A percentile compares a stretch with the other conserved stretches of the same genome.
These are phyloP conservation scores for Cyclanthera cordifolia DNA, from an alignment of 306 rosid genomes.

Conservation along the genomic window DNA sequence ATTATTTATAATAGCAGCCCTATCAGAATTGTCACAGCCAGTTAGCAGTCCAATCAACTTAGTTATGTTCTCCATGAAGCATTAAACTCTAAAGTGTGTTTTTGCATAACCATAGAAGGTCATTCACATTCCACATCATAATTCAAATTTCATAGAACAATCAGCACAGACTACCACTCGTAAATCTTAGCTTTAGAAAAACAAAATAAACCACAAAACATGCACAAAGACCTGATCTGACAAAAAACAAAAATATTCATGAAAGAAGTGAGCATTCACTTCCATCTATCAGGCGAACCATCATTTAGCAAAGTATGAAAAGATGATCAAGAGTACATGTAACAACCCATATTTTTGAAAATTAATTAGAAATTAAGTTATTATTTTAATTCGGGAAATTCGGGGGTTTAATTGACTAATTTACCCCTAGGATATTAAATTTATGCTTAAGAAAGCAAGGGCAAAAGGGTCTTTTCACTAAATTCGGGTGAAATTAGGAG, in stretches of 20 bases:
- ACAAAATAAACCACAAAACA: background rate
- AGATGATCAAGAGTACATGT: no score
- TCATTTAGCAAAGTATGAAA: no score
- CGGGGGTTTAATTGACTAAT: no score
- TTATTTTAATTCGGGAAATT: no score
- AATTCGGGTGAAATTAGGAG: no score
- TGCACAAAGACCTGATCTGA: background rate
- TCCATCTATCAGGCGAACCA: background rate
- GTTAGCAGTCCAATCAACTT: background rate
- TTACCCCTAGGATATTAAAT: no score
- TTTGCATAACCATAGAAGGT: background rate
- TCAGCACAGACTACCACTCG: background rate
- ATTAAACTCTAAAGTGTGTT: background rate
- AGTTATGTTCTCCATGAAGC: background rate
- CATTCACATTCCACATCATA: background rate
- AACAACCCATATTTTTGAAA: no score
- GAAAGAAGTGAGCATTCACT: background rate
- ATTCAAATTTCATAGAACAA: background rate
- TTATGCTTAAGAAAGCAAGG: no score
- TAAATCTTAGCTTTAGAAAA: background rate
- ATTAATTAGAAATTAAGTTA: no score
- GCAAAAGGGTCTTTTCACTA: no score
- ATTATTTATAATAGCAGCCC: no score
- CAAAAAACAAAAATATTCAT: background rate
- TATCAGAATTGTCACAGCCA: background rate